Conservation (phyloP, 2,329 filamentous ascomycete genomes). For the Botrytis hyacinthi region DNA sequence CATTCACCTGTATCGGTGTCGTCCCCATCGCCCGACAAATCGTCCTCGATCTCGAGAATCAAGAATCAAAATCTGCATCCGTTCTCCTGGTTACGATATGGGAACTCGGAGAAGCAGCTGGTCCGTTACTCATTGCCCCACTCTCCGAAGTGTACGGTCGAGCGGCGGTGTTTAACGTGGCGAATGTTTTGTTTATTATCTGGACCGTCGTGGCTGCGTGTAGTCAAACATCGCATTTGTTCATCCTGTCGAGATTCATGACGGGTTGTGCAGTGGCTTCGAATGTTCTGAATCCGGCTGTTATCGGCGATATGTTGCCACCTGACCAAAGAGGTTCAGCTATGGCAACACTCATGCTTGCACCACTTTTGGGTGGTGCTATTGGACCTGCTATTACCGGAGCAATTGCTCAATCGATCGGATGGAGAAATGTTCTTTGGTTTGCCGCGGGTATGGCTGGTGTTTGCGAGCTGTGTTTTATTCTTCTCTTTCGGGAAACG, state of each 20-base stretch:
- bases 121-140: constrained; percentile 46
- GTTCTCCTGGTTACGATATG: constrained; percentile 48
- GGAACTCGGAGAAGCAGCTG: constrained; percentile 49
- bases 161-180: constrained; percentile 42
- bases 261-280: constrained; percentile 33
- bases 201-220: constrained; percentile 49
- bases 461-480: constrained; percentile 45
- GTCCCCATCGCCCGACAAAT: constrained; percentile 54
- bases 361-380: constrained; percentile 36
- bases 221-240: constrained; percentile 43
- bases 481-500: constrained; percentile 53
- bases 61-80: constrained; percentile 5
- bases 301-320: constrained; percentile 47
- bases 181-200: constrained; percentile 51
- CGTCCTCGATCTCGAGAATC: constrained; percentile 46
- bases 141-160: constrained; percentile 47
- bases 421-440: constrained; percentile 55
- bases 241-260: constrained; percentile 44
- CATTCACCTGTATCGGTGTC: constrained; percentile 56
- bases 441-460: constrained; percentile 44
- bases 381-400: constrained; percentile 38
- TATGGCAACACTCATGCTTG: constrained; percentile 39
- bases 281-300: constrained; percentile 45
- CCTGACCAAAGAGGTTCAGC: constrained; percentile 47
- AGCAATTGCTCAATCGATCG: constrained; percentile 45